These are phyloP conservation scores for Ogataea sp. DNA, from an alignment of 805 yeast genomes.

Conservation along the genomic window DNA sequence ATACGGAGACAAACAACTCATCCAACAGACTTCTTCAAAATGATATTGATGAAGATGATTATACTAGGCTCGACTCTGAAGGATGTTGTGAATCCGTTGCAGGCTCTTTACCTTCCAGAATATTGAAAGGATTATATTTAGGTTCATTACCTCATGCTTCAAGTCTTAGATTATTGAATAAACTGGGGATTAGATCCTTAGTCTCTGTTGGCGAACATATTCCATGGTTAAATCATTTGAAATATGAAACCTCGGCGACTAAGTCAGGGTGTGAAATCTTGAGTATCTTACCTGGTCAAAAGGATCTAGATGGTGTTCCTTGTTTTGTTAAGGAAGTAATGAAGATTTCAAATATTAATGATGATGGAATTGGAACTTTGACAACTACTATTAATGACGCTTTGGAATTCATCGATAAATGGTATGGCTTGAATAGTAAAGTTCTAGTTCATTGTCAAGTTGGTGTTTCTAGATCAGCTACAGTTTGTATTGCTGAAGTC, in stretches of 20 bases:
- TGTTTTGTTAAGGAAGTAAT: slow-evolving; percentile 39
- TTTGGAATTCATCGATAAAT: slow-evolving; percentile 56
- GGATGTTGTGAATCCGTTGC: slow-evolving; percentile 25
- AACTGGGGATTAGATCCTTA: slow-evolving; percentile 62
- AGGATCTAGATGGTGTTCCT: slow-evolving; percentile 7
- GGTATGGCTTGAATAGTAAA: slow-evolving; percentile 32
- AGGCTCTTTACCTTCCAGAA: slow-evolving; percentile 79
- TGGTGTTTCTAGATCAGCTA: slow-evolving; percentile 92
- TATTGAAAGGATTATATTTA: slow-evolving; percentile 74
- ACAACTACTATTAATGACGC: slow-evolving; percentile 54
- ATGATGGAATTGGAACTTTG: slow-evolving; percentile 84
- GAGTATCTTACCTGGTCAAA: slow-evolving; percentile 12
- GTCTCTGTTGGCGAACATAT: slow-evolving; percentile 82
- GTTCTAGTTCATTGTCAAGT: slow-evolving; percentile 89
- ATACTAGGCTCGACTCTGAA: slow-evolving; percentile 4
- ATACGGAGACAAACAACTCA: too few species aligned
- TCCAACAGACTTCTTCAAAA: too few species aligned
- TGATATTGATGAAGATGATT: background rate
- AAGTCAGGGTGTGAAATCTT: slow-evolving; percentile 23
- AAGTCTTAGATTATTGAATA: slow-evolving; percentile 50
- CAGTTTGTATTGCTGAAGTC: slow-evolving; percentile 92
- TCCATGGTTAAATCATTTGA: slow-evolving; percentile 44
- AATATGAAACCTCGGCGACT: slow-evolving; percentile 9
- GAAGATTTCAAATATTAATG: slow-evolving; percentile 69
- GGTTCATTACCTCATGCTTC: slow-evolving; percentile 84